Evolutionary conservation across 805 yeast genomes (phyloP), one percentile per base, ranked within the genome.

Genomic region (Metschnikowia matae): DNA sequence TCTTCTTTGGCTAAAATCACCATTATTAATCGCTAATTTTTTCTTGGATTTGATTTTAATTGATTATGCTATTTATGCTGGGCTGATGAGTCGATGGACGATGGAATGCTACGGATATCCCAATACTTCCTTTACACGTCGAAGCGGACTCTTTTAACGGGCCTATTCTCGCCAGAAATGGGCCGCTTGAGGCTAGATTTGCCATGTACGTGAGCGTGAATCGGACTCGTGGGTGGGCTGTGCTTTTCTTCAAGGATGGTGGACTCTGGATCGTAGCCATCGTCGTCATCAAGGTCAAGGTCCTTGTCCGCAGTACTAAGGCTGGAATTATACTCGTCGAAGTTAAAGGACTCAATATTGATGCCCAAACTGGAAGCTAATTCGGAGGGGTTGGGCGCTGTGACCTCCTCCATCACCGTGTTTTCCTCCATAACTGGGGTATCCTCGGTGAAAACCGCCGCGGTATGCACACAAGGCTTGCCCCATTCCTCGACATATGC

Each of bases 121-220:
- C 13, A 20, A 15, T 8, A 7, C n/a, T 15, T 18, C 18, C 23
- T 15, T 33, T 44, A 56, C 7, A 54, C 55, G 23, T 58, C 67
- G 49, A 70, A 71, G 42, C 75, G 58, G 1, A 71, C 76, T 39
- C 67, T 57, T 54, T 71, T 70, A 7, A 55, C 57, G 11, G 52
- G 53, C 42, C 51, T 46, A 35, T 49, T 51, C 15, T 57, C 60
- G 3, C 49, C 57, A 6, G 49, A 51, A 18, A 36, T 47, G 13
- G 56, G 44, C 20, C 70, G 56, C 52, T 66, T 67, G 46, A 67
- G 49, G 51, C 60, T 64, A 14, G 67, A 62, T 46, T 60, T 52
- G 6, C 53, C 56, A 6, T 41, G 43, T 8, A 44, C 21, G 18
- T 35, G 36, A 1, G 29, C 49, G 15, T 23, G 45, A 7, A 40